Evolutionary conservation across 2,329 filamentous ascomycete species (phyloP), one percentile per base, ranked within the genome.

Genomic region (Pseudodiploospora longispora): DNA sequence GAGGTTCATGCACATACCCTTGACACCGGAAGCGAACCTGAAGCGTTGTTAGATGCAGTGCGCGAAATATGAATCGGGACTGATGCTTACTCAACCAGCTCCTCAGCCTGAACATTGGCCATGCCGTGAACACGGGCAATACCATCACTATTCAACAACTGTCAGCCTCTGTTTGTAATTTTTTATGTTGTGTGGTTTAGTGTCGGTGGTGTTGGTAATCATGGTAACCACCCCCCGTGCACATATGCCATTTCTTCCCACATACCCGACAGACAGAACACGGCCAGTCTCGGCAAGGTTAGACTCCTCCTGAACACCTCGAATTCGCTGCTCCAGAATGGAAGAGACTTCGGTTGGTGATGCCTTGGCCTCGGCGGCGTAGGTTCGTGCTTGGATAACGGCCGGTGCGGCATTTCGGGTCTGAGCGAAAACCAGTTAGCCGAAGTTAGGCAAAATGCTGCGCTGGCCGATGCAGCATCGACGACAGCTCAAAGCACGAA

Each of bases 1-100:
- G 75, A 98, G 84, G 87, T 98, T 98, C 91, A 98, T 97, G 87
- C 91, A 97, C 93, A 98, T 98, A 73, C 93, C 93, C 85, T 97
- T 97, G 75, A 97, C 93, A 72, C 93, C 93, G 57, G 93, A 98
- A 65, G 93, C 88, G 79, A 98, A 98, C 80, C 90, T 96, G 28
- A 39, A 47, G 19, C 28, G 5, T 31, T n/a, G 43, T 59, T 55
- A 61, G 50, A 38, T 46, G 38, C 30, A 6, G 44, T 28, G 44
- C 43, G 38, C 31, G 36, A 19, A 7, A 27, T 10, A n/a, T 42
- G 45, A 38, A 48, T 6, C 5, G 35, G 38, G 8, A 38, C 30
- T 12, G 37, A 56, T 48, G 52, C 89, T 64, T 88, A 96, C 90
- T 98, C 93, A 69, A 98, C 93, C 70, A 98, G 86, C 81, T 98